These are phyloP conservation scores for Penicillium sp. DNA, from an alignment of 2,329 filamentous ascomycete species.

Conservation along the genomic window DNA sequence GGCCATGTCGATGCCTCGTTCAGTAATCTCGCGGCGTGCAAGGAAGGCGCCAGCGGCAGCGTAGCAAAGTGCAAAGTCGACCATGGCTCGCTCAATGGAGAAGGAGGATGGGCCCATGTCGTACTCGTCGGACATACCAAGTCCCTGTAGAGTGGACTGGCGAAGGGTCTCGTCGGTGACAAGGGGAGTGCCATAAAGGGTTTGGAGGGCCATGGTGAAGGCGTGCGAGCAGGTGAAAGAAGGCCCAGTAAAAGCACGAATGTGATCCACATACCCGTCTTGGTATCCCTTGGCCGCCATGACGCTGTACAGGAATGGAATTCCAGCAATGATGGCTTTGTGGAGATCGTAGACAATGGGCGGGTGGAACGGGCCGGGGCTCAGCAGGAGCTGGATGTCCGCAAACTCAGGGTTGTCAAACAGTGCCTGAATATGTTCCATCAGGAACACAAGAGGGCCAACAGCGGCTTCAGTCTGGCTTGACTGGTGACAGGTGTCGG, in stretches of 20 bases:
- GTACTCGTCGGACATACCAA: background rate
- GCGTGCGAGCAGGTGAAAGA: slow-evolving; percentile 4
- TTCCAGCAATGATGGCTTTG: slow-evolving; percentile 8
- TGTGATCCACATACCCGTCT: background rate
- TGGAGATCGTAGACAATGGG: slow-evolving; percentile 5
- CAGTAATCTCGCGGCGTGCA: slow-evolving; percentile 29
- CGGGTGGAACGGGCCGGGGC: background rate
- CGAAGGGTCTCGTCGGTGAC: slow-evolving; percentile 8
- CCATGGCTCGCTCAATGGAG: slow-evolving; percentile 28
- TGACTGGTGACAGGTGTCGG: background rate
- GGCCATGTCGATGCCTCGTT: slow-evolving; percentile 36
- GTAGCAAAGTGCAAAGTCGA: slow-evolving; percentile 42
- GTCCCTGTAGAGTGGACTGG: background rate
- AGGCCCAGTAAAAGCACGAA: slow-evolving; percentile 8
- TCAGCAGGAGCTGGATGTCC: slow-evolving; percentile 13
- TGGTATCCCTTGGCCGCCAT: background rate
- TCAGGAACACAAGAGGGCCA: slow-evolving; percentile 6
- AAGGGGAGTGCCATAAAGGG: slow-evolving; percentile 1
- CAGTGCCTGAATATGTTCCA: slow-evolving; percentile 1
- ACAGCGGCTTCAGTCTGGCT: background rate
- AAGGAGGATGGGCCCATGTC: slow-evolving; percentile 13
- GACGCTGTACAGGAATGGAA: slow-evolving; percentile 9
- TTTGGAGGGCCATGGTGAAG: slow-evolving; percentile 12
- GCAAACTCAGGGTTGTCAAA: slow-evolving; percentile 8
- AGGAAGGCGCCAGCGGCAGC: slow-evolving; percentile 41